Percentiles rank a stretch among this genome's conserved stretches.
phyloP scores from a whole-genome alignment of 352 stramenopile genomes.

The Halophytophthora batemanensis region DNA sequence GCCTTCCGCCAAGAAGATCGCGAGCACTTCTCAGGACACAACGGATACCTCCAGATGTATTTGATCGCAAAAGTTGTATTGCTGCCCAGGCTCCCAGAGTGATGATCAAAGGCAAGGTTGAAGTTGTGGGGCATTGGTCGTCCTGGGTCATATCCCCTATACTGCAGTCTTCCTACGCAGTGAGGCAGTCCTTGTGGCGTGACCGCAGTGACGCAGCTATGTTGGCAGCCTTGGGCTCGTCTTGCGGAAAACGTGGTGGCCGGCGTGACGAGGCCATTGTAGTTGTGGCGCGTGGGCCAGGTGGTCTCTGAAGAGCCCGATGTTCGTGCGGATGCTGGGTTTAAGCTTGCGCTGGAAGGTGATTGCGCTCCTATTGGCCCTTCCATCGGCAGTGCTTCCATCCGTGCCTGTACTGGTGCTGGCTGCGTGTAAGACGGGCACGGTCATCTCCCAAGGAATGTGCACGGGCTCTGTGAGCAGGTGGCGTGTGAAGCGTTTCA shows the following conservation, averaged over 20 bases:
- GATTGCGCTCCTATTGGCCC: too few species aligned
- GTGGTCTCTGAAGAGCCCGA: slow-evolving; percentile 57
- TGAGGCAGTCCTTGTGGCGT: neutral
- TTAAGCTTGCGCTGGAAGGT: slow-evolving; percentile 60
- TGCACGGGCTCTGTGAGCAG: slow-evolving; percentile 48
- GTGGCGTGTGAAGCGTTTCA: slow-evolving; percentile 38
- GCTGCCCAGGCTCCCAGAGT: too few species aligned
- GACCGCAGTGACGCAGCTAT: neutral
- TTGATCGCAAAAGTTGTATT: too few species aligned
- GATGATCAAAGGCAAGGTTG: neutral
- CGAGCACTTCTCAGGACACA: too few species aligned
- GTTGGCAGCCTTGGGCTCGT: neutral
- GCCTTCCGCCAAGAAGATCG: too few species aligned
- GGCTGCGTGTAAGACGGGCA: slow-evolving; percentile 27
- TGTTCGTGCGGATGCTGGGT: slow-evolving; percentile 51
- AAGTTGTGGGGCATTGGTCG: too few species aligned
- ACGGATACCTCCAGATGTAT: too few species aligned
- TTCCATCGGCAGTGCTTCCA: too few species aligned
- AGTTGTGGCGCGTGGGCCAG: slow-evolving; percentile 50
- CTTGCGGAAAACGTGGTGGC: slow-evolving; percentile 23
- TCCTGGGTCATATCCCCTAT: too few species aligned
- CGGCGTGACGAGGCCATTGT: slow-evolving; percentile 49
- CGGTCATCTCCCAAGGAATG: slow-evolving; percentile 70
- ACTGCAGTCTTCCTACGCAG: too few species aligned
- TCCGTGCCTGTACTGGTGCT: too few species aligned